phyloP scores from a whole-genome alignment of 169 alveolate species.

The Plasmodium gallinaceum region DNA sequence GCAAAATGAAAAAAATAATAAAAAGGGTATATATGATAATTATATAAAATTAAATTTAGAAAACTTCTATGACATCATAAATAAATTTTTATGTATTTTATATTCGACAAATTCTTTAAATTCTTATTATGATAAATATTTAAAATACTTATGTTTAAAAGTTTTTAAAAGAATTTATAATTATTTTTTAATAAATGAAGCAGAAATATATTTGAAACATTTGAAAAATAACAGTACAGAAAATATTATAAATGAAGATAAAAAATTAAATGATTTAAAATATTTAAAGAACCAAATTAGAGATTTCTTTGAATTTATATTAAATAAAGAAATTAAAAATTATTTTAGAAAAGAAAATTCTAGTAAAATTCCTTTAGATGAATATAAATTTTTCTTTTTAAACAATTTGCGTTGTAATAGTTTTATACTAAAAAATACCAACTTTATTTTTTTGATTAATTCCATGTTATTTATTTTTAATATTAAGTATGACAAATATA shows the following conservation, averaged over 20 bases:
- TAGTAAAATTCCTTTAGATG: slow-evolving; percentile 1
- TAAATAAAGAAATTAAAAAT: slow-evolving; percentile 37
- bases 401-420: slow-evolving; percentile 48
- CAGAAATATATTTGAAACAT: slow-evolving; percentile 21
- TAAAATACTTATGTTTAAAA: slow-evolving; percentile 53
- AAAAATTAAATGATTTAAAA: slow-evolving; percentile 23
- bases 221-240: slow-evolving; percentile 20
- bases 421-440: slow-evolving; percentile 28
- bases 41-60: slow-evolving; percentile 31
- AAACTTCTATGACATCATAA: slow-evolving; percentile 25
- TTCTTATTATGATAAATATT: slow-evolving; percentile 31
- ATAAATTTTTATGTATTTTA: slow-evolving; percentile 42
- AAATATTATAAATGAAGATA: slow-evolving; percentile 30
- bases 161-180: slow-evolving; percentile 44
- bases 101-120: slow-evolving; percentile 11
- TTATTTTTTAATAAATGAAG: slow-evolving; percentile 32
- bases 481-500: slow-evolving; percentile 33
- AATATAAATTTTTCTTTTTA: slow-evolving; percentile 45
- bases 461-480: slow-evolving; percentile 40
- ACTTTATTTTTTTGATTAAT: slow-evolving; percentile 43
- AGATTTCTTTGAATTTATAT: slow-evolving; percentile 22
- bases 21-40: slow-evolving; percentile 22
- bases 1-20: slow-evolving; percentile 42
- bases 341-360: slow-evolving; percentile 9
- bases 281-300: slow-evolving; percentile 15